phyloP scores from a whole-genome alignment of 2,329 filamentous ascomycete species.

The Chaetomiaceae sp. region DNA sequence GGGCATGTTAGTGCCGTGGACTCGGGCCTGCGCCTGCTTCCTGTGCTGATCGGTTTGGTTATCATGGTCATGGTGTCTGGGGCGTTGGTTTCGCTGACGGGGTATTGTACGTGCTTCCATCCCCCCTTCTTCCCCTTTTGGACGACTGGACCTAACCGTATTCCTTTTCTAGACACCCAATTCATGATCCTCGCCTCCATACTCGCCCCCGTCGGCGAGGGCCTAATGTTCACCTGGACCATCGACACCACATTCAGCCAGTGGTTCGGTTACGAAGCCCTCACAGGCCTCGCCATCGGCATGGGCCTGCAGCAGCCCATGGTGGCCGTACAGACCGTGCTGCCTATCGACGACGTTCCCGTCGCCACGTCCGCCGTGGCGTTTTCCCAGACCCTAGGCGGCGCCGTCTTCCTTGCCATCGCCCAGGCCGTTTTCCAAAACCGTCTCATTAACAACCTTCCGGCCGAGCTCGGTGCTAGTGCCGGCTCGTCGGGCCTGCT shows the following conservation, averaged over 20 bases:
- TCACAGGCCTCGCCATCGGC: background rate
- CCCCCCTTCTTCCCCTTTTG: too few relatives aligned
- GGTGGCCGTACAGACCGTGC: background rate
- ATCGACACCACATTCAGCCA: background rate
- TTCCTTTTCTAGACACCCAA: background rate
- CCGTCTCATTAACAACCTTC: background rate
- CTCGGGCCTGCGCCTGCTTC: constrained; percentile 49
- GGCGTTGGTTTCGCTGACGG: background rate
- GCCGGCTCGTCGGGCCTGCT: too few relatives aligned
- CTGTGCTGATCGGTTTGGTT: constrained; percentile 29
- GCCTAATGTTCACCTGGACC: background rate
- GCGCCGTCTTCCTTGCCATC: background rate
- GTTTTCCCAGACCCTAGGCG: background rate
- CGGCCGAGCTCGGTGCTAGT: too few relatives aligned
- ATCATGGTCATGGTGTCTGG: constrained; percentile 32
- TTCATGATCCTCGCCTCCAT: background rate
- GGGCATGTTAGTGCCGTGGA: constrained; percentile 41
- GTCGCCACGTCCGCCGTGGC: background rate
- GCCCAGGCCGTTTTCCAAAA: background rate
- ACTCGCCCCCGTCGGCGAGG: background rate
- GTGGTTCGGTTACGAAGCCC: background rate
- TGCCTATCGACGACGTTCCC: background rate
- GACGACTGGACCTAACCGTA: too few relatives aligned
- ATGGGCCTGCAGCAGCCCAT: background rate
- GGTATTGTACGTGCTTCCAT: background rate